Percentiles rank a stretch among this genome's conserved stretches.
These are phyloP conservation scores for Saturnispora ahearnii DNA, from an alignment of 805 yeast genomes.

Conservation along the genomic window DNA sequence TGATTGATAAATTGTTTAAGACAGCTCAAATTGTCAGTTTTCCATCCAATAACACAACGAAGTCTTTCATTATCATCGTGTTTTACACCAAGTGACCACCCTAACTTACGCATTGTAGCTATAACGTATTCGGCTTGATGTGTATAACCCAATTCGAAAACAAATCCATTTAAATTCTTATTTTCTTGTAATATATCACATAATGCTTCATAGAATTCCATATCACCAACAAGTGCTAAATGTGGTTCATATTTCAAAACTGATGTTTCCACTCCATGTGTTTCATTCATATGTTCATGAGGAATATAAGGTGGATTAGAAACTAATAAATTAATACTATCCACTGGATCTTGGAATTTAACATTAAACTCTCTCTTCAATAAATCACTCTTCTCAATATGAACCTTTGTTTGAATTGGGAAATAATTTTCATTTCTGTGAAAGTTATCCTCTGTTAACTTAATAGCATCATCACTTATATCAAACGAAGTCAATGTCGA, in stretches of 20 bases:
- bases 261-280: conserved; percentile 46
- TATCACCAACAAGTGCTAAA: conserved; percentile 69
- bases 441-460: conserved; percentile 40
- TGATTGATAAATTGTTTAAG: not conserved
- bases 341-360: conserved; percentile 9
- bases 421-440: conserved; percentile 8
- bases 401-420: not conserved
- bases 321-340: conserved; percentile 42
- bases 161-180: conserved; percentile 43
- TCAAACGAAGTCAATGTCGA: conserved; percentile 40
- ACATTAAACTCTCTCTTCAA: conserved; percentile 7
- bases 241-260: conserved; percentile 69
- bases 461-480: conserved; percentile 42
- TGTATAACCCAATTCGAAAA: conserved; percentile 67
- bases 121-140: conserved; percentile 38
- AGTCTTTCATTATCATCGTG: conserved; percentile 43
- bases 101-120: conserved; percentile 3
- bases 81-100: conserved; percentile 38
- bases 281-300: conserved; percentile 29
- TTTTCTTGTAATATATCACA: conserved; percentile 29
- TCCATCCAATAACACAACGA: conserved; percentile 63
- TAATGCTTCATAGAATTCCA: conserved; percentile 59
- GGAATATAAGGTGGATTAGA: conserved; percentile 94
- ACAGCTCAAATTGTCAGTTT: conserved; percentile 2
- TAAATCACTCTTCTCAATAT: conserved; percentile 7